Conservation (phyloP, 768 basidiomycete species). For the Mrakia hoshinonis region DNA sequence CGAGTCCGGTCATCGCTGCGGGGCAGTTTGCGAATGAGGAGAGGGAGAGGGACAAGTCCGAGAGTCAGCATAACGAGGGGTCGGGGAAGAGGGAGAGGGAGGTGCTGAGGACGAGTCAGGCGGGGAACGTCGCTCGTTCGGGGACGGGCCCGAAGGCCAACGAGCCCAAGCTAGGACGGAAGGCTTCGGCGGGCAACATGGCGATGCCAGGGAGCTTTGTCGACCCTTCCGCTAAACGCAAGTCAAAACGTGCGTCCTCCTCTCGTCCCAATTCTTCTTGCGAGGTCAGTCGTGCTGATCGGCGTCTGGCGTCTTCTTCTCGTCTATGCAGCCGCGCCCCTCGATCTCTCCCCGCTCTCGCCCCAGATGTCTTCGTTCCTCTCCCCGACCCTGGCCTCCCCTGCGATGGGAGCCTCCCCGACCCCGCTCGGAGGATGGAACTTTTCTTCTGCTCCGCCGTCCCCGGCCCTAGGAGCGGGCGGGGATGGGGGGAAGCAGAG, state of each 20-base stretch:
- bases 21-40: neutral
- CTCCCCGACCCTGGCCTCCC: neutral
- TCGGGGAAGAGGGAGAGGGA: neutral
- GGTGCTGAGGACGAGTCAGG: neutral
- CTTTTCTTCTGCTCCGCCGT: too few species aligned
- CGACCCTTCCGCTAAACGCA: neutral
- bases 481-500: too few species aligned
- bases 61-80: neutral
- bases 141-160: too few species aligned
- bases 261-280: neutral
- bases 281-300: neutral
- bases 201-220: neutral
- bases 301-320: neutral
- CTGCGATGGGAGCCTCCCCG: neutral
- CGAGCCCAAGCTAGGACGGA: neutral
- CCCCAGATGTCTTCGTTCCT: slow-evolving; percentile 7
- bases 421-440: neutral
- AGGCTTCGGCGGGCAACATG: neutral
- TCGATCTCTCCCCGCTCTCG: neutral
- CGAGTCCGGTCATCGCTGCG: neutral
- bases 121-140: neutral
- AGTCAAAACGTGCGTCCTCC: neutral
- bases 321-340: neutral
- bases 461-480: too few species aligned
- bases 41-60: neutral